These are phyloP conservation scores for Setaria viridis DNA, from an alignment of 202 grass and related monocot species.

Conservation along the genomic window DNA sequence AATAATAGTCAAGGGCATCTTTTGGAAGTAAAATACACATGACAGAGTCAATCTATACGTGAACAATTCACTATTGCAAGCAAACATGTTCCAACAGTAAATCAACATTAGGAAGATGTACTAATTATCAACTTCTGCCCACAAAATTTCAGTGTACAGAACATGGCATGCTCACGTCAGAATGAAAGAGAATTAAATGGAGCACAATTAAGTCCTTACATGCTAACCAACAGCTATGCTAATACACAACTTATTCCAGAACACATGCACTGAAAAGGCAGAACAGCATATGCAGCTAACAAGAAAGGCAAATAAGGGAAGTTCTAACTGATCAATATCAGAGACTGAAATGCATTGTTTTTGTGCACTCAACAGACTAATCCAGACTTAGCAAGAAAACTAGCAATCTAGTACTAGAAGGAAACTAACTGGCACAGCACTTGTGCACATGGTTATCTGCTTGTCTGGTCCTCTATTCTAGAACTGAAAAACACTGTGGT, in stretches of 20 bases:
- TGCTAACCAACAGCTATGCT: background rate
- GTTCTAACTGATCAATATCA: background rate
- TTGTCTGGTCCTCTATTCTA: background rate
- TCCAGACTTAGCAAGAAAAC: background rate
- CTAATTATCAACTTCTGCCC: background rate
- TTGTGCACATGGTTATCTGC: background rate
- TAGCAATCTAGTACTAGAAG: background rate
- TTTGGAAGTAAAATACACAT: background rate
- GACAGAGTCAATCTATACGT: background rate
- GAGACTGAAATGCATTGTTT: background rate
- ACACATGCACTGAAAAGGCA: background rate
- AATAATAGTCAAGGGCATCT: background rate
- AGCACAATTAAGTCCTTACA: background rate
- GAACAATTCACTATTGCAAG: background rate
- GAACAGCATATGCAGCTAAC: background rate
- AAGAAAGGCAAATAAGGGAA: background rate
- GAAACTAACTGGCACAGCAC: background rate
- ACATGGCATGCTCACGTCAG: background rate
- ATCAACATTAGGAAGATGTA: background rate
- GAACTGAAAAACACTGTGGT: background rate
- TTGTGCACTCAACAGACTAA: background rate
- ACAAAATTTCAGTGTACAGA: background rate
- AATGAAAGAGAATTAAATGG: background rate
- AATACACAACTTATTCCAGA: background rate
- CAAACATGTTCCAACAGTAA: background rate